Evolutionary conservation across 805 yeast genomes (phyloP).

Genomic region (Kregervanrija delftensis): DNA sequence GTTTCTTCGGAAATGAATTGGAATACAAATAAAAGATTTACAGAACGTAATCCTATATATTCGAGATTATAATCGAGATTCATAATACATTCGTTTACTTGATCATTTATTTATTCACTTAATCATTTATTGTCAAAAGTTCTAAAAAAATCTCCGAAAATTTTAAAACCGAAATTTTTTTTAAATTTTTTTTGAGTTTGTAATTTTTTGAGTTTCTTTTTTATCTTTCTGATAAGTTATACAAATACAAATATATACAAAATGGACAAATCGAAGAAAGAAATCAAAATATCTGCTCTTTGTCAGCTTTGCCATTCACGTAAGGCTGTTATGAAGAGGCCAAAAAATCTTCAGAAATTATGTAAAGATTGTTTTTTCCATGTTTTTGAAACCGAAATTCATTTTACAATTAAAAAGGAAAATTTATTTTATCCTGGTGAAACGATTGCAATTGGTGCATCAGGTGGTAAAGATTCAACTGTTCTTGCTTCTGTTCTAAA

Average conservation of each 20-base stretch:
- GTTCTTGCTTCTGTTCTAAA: slow-evolving; percentile 86
- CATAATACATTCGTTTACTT: no score
- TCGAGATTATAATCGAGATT: no score
- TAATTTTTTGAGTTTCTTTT: background rate
- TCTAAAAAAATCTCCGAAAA: no score
- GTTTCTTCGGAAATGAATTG: no score
- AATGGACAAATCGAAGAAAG: slow-evolving; percentile 13
- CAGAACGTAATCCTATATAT: no score
- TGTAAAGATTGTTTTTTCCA: slow-evolving; percentile 87
- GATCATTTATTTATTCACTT: no score
- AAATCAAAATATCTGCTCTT: slow-evolving; percentile 34
- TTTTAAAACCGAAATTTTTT: background rate
- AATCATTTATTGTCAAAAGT: no score
- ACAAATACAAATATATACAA: background rate
- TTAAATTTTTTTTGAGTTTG: background rate
- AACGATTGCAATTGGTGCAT: slow-evolving; percentile 92
- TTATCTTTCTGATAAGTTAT: slow-evolving; percentile 1
- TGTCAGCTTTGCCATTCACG: slow-evolving; percentile 83
- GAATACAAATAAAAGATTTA: no score
- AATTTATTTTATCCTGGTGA: slow-evolving; percentile 76
- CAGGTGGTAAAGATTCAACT: slow-evolving; percentile 98
- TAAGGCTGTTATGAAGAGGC: slow-evolving; percentile 84
- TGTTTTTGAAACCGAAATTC: slow-evolving; percentile 93
- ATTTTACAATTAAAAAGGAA: slow-evolving; percentile 71
- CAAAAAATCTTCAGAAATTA: slow-evolving; percentile 82